A percentile compares a stretch with the other conserved stretches of the same genome.
Evolutionary conservation across 257 asterid species (phyloP).

Genomic region (Nicotiana otophora): DNA sequence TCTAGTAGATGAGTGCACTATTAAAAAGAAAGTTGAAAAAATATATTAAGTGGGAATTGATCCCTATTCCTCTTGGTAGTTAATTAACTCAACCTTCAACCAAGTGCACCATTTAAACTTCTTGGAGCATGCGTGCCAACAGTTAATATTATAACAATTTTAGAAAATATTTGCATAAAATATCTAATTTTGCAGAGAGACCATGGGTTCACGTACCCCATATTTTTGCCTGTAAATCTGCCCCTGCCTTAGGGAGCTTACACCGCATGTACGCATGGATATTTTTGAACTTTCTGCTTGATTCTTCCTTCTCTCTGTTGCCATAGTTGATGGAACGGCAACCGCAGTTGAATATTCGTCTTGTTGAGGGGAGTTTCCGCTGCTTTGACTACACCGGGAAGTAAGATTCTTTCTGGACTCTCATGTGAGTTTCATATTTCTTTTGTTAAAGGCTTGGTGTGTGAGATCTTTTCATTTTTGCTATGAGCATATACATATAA

Average conservation of each 20-base stretch:
- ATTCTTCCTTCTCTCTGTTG: constrained; percentile 11
- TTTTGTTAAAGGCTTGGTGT: not conserved
- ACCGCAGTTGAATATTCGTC: constrained; percentile 40
- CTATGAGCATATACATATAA: not conserved
- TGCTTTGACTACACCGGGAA: constrained; percentile 48
- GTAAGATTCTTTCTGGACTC: constrained; percentile 37
- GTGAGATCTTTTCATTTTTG: not conserved
- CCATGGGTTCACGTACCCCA: too few relatives aligned
- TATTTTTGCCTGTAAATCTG: too few relatives aligned
- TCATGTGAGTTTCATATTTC: not conserved
- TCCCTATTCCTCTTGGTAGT: too few relatives aligned
- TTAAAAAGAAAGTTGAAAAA: too few relatives aligned
- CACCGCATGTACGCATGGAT: not conserved
- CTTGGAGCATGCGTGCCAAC: too few relatives aligned
- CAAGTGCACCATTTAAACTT: too few relatives aligned
- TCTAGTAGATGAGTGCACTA: too few relatives aligned
- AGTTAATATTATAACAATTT: too few relatives aligned
- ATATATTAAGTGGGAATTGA: too few relatives aligned
- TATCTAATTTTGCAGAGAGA: too few relatives aligned
- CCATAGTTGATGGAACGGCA: constrained; percentile 50
- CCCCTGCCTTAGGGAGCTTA: not conserved
- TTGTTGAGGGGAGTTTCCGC: constrained; percentile 43
- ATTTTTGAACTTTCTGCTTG: not conserved
- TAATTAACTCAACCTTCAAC: too few relatives aligned
- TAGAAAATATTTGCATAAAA: too few relatives aligned